Percentiles rank a stretch among this genome's conserved stretches.
These are phyloP conservation scores for Boletus rufocinnamomeus DNA, from an alignment of 768 basidiomycete species.

Conservation along the genomic window DNA sequence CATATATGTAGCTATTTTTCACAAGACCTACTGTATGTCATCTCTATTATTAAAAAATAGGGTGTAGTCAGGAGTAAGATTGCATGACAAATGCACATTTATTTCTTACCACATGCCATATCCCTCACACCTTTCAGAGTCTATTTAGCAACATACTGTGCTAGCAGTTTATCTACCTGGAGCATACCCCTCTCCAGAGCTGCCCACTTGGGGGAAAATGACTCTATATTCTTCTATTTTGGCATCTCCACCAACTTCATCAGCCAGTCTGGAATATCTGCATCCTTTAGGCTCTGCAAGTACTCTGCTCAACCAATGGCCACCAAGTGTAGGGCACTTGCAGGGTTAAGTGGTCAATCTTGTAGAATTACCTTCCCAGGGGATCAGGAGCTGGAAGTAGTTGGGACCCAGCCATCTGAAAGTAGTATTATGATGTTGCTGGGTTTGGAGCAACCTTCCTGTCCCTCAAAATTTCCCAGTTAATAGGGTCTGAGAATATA, in stretches of 20 bases:
- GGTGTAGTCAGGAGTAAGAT: too few species aligned
- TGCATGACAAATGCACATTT: too few species aligned
- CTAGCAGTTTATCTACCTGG: not conserved
- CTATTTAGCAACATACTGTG: too few species aligned
- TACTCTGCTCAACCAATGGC: not conserved
- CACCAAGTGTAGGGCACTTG: not conserved
- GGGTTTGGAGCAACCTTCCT: not conserved
- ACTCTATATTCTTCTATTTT: not conserved
- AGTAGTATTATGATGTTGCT: not conserved
- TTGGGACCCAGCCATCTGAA: not conserved
- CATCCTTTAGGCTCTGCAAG: not conserved
- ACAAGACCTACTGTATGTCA: too few species aligned
- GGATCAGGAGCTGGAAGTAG: not conserved
- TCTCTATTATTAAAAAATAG: too few species aligned
- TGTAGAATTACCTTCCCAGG: not conserved
- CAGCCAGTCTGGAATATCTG: not conserved
- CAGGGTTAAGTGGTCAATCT: not conserved
- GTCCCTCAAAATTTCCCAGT: not conserved
- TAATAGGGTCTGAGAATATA: not conserved
- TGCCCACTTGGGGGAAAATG: not conserved
- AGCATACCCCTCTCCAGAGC: not conserved
- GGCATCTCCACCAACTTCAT: slow-evolving; percentile 1
- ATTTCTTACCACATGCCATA: too few species aligned
- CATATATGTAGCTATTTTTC: too few species aligned
- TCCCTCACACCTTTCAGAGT: too few species aligned